Percentiles rank a stretch among this genome's conserved stretches.
These are phyloP conservation scores for Phaseolus coccineus DNA, from an alignment of 331 rosid genomes.

Conservation along the genomic window DNA sequence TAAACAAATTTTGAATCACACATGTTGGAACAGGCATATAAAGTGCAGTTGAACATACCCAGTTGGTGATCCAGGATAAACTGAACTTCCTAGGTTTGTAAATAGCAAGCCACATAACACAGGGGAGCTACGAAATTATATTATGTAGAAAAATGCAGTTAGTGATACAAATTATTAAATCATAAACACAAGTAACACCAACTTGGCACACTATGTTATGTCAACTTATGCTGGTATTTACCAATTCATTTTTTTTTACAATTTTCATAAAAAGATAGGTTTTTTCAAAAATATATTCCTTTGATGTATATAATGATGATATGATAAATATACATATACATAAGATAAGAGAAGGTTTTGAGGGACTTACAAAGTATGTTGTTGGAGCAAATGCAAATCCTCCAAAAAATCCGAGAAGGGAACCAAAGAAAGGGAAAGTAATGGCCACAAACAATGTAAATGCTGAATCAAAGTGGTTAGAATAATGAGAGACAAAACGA, in stretches of 20 bases:
- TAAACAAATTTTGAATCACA: background rate
- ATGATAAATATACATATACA: no score
- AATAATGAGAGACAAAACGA: background rate
- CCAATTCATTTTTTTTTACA: no score
- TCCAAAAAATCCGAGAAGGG: slow-evolving; percentile 76
- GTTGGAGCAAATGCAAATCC: slow-evolving; percentile 91
- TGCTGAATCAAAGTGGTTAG: slow-evolving; percentile 50
- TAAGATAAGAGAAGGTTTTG: background rate
- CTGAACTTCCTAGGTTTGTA: slow-evolving; percentile 57
- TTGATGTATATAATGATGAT: no score
- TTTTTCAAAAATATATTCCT: no score
- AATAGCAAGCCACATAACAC: slow-evolving; percentile 59
- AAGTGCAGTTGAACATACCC: slow-evolving; percentile 61
- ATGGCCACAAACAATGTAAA: slow-evolving; percentile 79
- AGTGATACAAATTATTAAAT: background rate
- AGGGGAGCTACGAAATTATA: slow-evolving; percentile 51
- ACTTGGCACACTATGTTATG: no score
- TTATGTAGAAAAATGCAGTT: background rate
- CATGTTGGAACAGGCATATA: background rate
- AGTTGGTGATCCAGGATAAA: slow-evolving; percentile 72
- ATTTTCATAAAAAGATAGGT: no score
- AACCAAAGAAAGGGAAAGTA: slow-evolving; percentile 82
- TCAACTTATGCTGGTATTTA: no score
- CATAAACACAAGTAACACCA: no score
- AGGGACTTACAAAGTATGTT: slow-evolving; percentile 70